phyloP scores from a whole-genome alignment of 2,329 filamentous ascomycete species.

The Fusarium sp. region DNA sequence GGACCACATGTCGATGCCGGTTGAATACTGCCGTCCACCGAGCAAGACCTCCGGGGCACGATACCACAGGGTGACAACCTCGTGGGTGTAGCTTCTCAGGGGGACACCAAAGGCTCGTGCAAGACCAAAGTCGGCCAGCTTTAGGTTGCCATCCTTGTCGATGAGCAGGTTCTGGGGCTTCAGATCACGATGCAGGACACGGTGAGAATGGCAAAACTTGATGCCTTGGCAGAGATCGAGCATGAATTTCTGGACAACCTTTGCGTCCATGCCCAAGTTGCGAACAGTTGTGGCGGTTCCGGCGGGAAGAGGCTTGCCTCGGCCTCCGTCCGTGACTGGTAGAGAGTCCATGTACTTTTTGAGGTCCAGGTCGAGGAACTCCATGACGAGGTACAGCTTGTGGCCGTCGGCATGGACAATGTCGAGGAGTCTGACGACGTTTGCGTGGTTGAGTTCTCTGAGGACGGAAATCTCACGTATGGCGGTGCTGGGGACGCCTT shows the following conservation, averaged over 20 bases:
- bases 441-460: conserved; percentile 92
- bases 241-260: conserved; percentile 94
- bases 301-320: conserved; percentile 85
- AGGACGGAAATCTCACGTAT: conserved; percentile 94
- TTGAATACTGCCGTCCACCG: conserved; percentile 90
- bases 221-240: conserved; percentile 85
- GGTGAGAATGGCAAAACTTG: conserved; percentile 87
- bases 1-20: conserved; percentile 96
- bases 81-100: conserved; percentile 89
- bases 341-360: conserved; percentile 98
- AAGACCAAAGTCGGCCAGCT: conserved; percentile 89
- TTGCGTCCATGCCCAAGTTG: conserved; percentile 76
- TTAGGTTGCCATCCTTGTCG: conserved; percentile 85
- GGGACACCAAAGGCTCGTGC: conserved; percentile 92
- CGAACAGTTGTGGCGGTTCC: conserved; percentile 63
- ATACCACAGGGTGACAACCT: conserved; percentile 95
- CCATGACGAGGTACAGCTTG: conserved; percentile 93
- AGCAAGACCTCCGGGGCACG: conserved; percentile 89
- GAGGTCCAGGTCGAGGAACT: conserved; percentile 89
- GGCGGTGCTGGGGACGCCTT: conserved; percentile 90
- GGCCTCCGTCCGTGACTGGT: conserved; percentile 82
- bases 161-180: conserved; percentile 94
- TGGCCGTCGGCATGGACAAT: conserved; percentile 95
- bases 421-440: conserved; percentile 87
- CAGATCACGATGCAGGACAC: conserved; percentile 85